Evolutionary conservation across 2,329 filamentous ascomycete species (phyloP), one percentile per base, ranked within the genome.

Genomic region (Xylariaceae sp.): DNA sequence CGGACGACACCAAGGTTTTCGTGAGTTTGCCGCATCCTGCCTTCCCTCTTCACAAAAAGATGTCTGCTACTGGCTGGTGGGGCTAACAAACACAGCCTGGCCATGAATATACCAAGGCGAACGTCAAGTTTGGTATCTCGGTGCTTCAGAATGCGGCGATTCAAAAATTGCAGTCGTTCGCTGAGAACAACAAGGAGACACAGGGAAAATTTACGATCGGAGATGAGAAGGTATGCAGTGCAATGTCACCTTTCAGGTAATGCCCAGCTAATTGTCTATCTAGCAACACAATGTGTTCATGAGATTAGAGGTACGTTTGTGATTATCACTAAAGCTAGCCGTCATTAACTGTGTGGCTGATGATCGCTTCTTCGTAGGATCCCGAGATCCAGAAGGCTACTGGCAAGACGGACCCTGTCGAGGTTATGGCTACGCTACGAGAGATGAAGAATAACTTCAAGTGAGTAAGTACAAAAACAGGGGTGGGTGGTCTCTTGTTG

Each of bases 21-120:
- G 90, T 94, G 75, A 71, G 87, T 79, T 46, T 17, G 16, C n/a
- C 4, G 4, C 11, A 48, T 28, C 3, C 33, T 19, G 17, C 14
- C 19, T 26, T 9, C 26, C 24, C 26, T 43, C 14, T 33, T 28
- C 6, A 19, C 6, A 24, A 19, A 33, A 21, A 44, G 6, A 23
- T 19, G 12, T 34, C 6, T 14, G 11, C 6, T 29, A 3, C 12
- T 1, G 24, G 23, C 53, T 64, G 40, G 58, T 3, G 4, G 2
- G 12, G 14, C 19, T 26, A 19, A 40, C 6, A 33, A n/a, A 12
- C 4, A 19, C 60, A 94, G 88, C 93, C 94, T 16, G 95, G 95
- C 3, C 95, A 99, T 69, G 95, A 98, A 75, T 99, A 99, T 78
- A 99, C 95, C n/a, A 96, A 95, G 76, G 84, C 89, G 48, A 99